phyloP scores from a whole-genome alignment of 2,329 filamentous ascomycete species.

The Phaeomoniella chlamydospora region DNA sequence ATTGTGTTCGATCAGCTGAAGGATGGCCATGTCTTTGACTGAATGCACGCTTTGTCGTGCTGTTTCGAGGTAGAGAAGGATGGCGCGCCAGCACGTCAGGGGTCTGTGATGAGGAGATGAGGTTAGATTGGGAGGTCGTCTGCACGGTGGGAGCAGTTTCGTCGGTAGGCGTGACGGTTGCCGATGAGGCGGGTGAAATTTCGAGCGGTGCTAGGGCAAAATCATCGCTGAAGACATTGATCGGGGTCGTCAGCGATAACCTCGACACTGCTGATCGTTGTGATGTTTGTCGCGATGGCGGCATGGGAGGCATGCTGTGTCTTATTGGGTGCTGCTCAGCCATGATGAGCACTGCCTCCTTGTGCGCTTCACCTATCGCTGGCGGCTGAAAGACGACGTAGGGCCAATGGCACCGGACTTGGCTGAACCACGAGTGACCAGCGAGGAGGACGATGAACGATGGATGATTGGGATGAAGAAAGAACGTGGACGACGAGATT shows the following conservation, averaged over 20 bases:
- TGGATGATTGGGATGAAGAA: no score
- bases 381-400: no score
- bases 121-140: constrained; percentile 8
- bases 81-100: constrained; percentile 15
- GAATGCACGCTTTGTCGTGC: constrained; percentile 10
- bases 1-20: constrained; percentile 7
- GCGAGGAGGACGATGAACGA: no score
- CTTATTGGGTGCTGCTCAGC: not conserved
- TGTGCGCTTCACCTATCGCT: not conserved
- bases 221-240: constrained; percentile 33
- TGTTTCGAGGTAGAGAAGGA: constrained; percentile 16
- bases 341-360: not conserved
- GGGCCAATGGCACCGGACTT: no score
- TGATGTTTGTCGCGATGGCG: not conserved
- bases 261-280: constrained; percentile 1
- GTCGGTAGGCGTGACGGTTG: constrained; percentile 14
- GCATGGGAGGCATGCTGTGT: not conserved
- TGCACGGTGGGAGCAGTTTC: constrained; percentile 9
- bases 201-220: constrained; percentile 29
- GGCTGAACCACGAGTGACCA: no score
- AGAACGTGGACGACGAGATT: no score
- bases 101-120: constrained; percentile 3
- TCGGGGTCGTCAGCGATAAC: constrained; percentile 17
- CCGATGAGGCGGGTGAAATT: constrained; percentile 19
- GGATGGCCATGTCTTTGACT: constrained; percentile 3